phyloP scores from a whole-genome alignment of 2,329 filamentous ascomycete species.

The Cephalotrichum gorgonifer region DNA sequence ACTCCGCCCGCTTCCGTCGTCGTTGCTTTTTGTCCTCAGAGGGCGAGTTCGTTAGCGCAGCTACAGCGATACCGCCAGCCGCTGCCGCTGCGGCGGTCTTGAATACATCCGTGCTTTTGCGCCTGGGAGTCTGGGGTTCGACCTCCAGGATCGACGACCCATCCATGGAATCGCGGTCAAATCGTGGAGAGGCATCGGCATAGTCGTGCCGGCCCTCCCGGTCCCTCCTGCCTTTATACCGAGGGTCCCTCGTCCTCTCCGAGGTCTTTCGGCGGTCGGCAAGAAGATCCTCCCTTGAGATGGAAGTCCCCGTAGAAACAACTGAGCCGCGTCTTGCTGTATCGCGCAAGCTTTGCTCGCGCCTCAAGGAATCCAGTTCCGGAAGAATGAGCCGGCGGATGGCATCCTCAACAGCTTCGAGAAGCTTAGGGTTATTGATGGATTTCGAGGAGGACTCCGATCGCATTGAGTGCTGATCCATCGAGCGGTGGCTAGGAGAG shows the following conservation, averaged over 20 bases:
- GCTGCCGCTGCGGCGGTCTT: conserved; percentile 34
- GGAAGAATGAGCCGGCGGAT: conserved; percentile 84
- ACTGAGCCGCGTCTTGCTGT: conserved; percentile 54
- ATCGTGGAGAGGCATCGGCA: conserved; percentile 32
- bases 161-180: conserved; percentile 35
- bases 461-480: conserved; percentile 42
- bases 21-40: conserved; percentile 16
- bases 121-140: conserved; percentile 33
- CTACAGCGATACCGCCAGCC: conserved; percentile 20
- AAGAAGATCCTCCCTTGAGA: conserved; percentile 45
- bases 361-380: conserved; percentile 82
- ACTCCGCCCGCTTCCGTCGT: conserved; percentile 41
- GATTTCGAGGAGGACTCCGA: conserved; percentile 48
- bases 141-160: conserved; percentile 25
- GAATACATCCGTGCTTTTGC: conserved; percentile 28
- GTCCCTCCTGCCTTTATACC: conserved; percentile 19
- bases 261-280: conserved; percentile 52
- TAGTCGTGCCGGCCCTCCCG: conserved; percentile 46
- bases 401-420: conserved; percentile 88
- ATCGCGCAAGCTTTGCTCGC: conserved; percentile 72
- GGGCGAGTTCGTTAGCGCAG: conserved; percentile 14
- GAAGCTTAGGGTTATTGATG: conserved; percentile 82
- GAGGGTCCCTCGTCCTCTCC: conserved; percentile 1
- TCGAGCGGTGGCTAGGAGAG: conserved; percentile 43
- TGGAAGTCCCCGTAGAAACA: conserved; percentile 43